These are phyloP conservation scores for Axilococcus clingmanii DNA, from an alignment of 139 green algal species.

Conservation along the genomic window DNA sequence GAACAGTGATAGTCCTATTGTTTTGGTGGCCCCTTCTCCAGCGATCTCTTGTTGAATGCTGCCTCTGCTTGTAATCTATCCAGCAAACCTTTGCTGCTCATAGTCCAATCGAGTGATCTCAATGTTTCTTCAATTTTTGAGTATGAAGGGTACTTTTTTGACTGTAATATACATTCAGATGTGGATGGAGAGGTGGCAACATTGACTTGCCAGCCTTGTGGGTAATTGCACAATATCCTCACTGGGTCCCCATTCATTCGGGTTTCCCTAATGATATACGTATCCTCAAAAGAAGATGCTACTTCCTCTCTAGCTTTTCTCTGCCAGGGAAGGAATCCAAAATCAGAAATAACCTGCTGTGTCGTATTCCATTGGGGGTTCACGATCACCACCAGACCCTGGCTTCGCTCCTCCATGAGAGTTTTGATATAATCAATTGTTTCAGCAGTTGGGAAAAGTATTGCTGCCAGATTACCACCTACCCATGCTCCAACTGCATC, in stretches of 20 bases:
- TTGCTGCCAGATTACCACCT: constrained; percentile 39
- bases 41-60: constrained; percentile 33
- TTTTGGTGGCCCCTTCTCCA: constrained; percentile 14
- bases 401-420: constrained; percentile 11
- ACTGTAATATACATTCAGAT: constrained; percentile 1
- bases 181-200: constrained; percentile 1
- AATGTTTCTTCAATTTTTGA: constrained; percentile 50
- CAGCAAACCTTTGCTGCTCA: constrained; percentile 38
- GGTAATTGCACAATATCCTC: constrained; percentile 34
- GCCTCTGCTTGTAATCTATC: constrained; percentile 41
- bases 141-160: constrained; percentile 37
- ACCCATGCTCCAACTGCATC: constrained; percentile 69
- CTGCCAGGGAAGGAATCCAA: constrained; percentile 31
- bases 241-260: constrained; percentile 56
- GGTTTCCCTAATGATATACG: constrained; percentile 58
- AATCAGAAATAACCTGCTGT: constrained; percentile 37
- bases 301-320: constrained; percentile 28
- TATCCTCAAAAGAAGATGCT: constrained; percentile 44
- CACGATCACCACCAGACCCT: constrained; percentile 57
- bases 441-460: constrained; percentile 71
- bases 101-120: constrained; percentile 18
- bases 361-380: constrained; percentile 65
- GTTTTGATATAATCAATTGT: constrained; percentile 42
- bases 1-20: background rate
- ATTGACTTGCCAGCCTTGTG: constrained; percentile 44